phyloP scores from a whole-genome alignment of 164 flowering plant species.

The Cinnamomum micranthum region DNA sequence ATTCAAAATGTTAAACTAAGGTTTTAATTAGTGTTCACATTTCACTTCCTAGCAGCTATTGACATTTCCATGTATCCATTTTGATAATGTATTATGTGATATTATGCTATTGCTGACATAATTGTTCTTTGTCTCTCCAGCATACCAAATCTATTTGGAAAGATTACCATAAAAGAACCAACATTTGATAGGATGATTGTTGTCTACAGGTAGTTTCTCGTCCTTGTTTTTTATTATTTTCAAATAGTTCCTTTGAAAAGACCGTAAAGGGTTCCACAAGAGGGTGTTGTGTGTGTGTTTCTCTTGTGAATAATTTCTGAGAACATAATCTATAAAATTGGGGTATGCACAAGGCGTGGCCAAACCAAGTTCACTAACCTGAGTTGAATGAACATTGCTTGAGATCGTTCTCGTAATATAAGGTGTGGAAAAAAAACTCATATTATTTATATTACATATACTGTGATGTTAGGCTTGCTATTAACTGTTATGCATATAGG shows the following conservation, averaged over 20 bases:
- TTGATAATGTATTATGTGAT: neutral
- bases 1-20: conserved; percentile 83
- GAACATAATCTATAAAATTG: no score
- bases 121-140: conserved; percentile 33
- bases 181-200: conserved; percentile 95
- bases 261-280: neutral
- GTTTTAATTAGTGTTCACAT: conserved; percentile 21
- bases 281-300: no score
- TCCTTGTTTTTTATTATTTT: neutral
- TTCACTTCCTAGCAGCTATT: neutral
- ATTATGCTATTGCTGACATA: conserved; percentile 1
- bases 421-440: no score
- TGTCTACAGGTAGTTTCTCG: conserved; percentile 66
- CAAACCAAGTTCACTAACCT: no score
- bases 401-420: no score
- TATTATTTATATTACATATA: no score
- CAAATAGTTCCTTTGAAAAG: neutral
- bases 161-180: conserved; percentile 91
- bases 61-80: neutral
- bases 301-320: neutral
- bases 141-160: conserved; percentile 46
- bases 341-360: no score
- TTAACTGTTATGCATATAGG: no score
- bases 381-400: no score
- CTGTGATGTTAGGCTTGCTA: no score